Evolutionary conservation across 441 rosid species (phyloP), one percentile per base, ranked within the genome.

Genomic region (Gossypium schwendimanii): DNA sequence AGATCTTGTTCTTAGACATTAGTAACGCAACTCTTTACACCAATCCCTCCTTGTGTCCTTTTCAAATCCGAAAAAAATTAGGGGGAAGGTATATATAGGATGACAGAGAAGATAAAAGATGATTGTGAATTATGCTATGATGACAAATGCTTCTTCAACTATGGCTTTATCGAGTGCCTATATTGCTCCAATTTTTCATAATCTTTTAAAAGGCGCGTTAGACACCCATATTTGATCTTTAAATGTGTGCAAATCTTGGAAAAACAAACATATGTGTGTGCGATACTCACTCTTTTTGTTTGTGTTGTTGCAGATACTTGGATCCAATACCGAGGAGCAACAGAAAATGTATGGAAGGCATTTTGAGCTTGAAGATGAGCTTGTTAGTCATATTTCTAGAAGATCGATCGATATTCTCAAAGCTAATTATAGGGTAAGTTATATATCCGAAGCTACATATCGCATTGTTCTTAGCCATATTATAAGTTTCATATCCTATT

Each of bases 311-410:
- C 83, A 95, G 99, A 93, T 95, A 47, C 81, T 81, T 71, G 94
- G 89, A 60, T 77, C 85, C 59, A 95, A 86, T 75, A 64, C 95
- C 1, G 97, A 95, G 78, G 98, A 91, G 81, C 93, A 88, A 74
- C 98, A 95, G 78, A 95, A 93, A 76, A 93, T 90, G 97, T 89
- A 63, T 77, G 97, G 97, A 28, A 88, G 98, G 80, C 99, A 95
- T 76, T 93, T 95, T 79, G 98, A 95, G 63, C 50, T 77, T 64
- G 93, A 89, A 5, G 97, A 96, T 80, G 87, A 89, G 80, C 97
- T 93, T 69, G 97, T 93, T 73, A 95, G 99, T 78, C 97, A 83
- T 75, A 84, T 95, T 76, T 80, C 99, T 21, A 88, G 99, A 82
- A 87, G 70, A 39, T 90, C 97, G 6, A 90, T 93, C 41, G 99